phyloP scores from a whole-genome alignment of 2,329 filamentous ascomycete species.

The Blumeria hordei region DNA sequence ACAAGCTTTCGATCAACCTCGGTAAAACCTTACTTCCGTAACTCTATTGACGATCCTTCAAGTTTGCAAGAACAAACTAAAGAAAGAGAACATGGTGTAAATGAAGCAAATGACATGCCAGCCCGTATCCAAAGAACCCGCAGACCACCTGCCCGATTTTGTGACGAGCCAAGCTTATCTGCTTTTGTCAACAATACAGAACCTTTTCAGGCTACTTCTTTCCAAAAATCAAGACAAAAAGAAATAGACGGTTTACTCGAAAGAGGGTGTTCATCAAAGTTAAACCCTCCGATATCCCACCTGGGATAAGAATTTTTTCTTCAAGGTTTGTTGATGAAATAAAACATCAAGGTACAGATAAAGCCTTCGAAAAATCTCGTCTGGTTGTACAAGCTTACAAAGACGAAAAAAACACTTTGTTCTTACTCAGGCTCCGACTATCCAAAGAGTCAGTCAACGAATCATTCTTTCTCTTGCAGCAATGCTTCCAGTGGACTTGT shows the following conservation, averaged over 20 bases:
- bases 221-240: neutral
- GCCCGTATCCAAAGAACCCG: too few species aligned
- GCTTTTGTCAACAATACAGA: too few species aligned
- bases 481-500: neutral
- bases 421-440: conserved; percentile 4
- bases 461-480: conserved; percentile 3
- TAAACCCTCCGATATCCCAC: neutral
- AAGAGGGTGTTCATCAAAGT: neutral
- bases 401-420: conserved; percentile 1
- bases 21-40: too few species aligned
- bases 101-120: too few species aligned
- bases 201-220: neutral
- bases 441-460: conserved; percentile 3
- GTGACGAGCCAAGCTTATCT: too few species aligned
- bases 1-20: neutral
- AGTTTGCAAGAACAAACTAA: too few species aligned
- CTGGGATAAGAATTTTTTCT: conserved; percentile 1
- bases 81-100: too few species aligned
- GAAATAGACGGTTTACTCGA: neutral
- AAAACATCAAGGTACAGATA: conserved; percentile 2
- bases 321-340: conserved; percentile 5
- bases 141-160: too few species aligned
- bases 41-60: too few species aligned
- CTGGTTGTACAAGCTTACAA: conserved; percentile 6
- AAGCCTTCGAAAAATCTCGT: conserved; percentile 4